Evolutionary conservation across 2,329 filamentous ascomycete genomes (phyloP).

Genomic region (Monilinia laxa): DNA sequence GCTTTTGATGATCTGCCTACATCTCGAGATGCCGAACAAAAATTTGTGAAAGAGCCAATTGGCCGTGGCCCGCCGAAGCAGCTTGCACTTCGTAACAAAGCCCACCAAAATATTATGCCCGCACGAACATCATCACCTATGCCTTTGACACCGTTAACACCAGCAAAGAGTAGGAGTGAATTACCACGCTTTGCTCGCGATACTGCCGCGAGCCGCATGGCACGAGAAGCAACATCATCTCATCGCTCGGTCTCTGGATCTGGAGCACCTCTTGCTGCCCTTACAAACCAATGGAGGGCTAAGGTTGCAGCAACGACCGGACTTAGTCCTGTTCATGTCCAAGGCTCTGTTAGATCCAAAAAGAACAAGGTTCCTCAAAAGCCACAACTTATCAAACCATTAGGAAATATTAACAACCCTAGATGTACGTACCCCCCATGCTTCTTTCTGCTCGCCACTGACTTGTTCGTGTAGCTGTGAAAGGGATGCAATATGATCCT

Average conservation of each 20-base stretch:
- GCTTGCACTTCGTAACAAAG: constrained; percentile 52
- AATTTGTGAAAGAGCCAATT: constrained; percentile 77
- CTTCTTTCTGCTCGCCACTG: not conserved
- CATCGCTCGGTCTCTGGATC: constrained; percentile 55
- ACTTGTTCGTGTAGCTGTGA: constrained; percentile 60
- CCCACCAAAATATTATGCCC: constrained; percentile 55
- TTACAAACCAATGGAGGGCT: constrained; percentile 43
- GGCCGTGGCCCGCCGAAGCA: constrained; percentile 67
- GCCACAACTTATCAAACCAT: constrained; percentile 85
- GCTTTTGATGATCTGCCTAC: constrained; percentile 93
- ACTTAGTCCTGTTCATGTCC: constrained; percentile 50
- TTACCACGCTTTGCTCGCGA: constrained; percentile 64
- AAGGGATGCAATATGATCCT: constrained; percentile 96
- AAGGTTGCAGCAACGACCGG: constrained; percentile 40
- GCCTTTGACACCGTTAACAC: constrained; percentile 56
- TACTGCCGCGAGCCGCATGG: constrained; percentile 64
- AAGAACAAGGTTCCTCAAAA: constrained; percentile 62
- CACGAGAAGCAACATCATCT: constrained; percentile 60
- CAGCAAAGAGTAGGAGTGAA: constrained; percentile 45
- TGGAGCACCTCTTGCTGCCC: constrained; percentile 51
- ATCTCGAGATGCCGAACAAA: constrained; percentile 76
- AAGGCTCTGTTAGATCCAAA: constrained; percentile 51
- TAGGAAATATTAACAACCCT: constrained; percentile 70
- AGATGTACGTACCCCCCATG: constrained; percentile 62
- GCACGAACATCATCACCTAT: constrained; percentile 55